These are phyloP conservation scores for Exophiala viscosa DNA, from an alignment of 2,329 filamentous ascomycete genomes.

Conservation along the genomic window DNA sequence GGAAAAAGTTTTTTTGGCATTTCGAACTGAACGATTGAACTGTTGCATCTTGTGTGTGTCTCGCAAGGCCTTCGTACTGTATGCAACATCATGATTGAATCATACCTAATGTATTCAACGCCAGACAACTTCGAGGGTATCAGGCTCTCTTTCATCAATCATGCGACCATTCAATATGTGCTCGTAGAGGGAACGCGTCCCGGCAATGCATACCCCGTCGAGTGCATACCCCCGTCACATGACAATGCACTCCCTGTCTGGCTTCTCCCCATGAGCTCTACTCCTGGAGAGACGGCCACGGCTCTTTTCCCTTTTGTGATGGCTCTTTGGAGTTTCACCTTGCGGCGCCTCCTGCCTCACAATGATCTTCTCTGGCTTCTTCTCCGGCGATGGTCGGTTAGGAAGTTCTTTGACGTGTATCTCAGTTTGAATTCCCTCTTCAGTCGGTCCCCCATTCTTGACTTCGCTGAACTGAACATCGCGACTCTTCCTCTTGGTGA, in stretches of 20 bases:
- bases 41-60: too few species aligned
- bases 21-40: too few species aligned
- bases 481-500: constrained; percentile 19
- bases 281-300: constrained; percentile 26
- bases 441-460: neutral
- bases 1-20: too few species aligned
- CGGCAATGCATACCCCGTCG: too few species aligned
- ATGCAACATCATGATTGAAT: too few species aligned
- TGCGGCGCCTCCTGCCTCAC: constrained; percentile 2
- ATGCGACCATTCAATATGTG: too few species aligned
- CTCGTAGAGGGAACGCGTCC: too few species aligned
- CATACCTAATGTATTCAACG: too few species aligned
- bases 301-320: constrained; percentile 35
- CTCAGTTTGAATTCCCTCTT: neutral
- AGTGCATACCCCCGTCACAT: constrained; percentile 34
- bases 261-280: constrained; percentile 30
- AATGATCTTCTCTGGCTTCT: constrained; percentile 1
- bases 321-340: constrained; percentile 27
- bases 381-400: constrained; percentile 4
- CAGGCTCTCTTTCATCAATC: too few species aligned
- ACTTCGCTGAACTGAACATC: constrained; percentile 11
- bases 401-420: constrained; percentile 11
- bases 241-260: constrained; percentile 43
- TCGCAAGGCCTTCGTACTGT: too few species aligned
- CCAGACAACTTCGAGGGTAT: too few species aligned